Percentiles rank a stretch among this genome's conserved stretches.
phyloP scores from a whole-genome alignment of 192 early-diverging fungal species.

The Gamsiella multidivaricata region DNA sequence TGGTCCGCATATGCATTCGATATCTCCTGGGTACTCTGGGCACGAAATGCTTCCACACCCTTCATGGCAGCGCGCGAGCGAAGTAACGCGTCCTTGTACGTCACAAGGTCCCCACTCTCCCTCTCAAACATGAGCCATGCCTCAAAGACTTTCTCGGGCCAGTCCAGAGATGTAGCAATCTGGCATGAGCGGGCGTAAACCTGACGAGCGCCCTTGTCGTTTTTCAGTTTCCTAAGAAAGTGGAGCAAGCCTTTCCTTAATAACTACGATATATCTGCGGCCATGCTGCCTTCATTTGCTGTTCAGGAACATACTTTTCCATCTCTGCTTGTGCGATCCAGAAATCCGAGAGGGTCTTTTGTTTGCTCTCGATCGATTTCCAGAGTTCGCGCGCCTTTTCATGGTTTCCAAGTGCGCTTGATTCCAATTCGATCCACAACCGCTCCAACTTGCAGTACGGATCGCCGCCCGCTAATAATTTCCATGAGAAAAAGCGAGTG shows the following conservation, averaged over 20 bases:
- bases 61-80: conserved; percentile 33
- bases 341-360: conserved; percentile 18
- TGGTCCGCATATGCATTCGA: neutral
- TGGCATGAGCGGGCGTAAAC: conserved; percentile 19
- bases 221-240: conserved; percentile 13
- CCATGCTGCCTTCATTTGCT: no score
- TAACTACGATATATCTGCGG: no score
- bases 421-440: conserved; percentile 43
- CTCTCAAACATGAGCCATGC: conserved; percentile 46
- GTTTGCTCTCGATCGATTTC: conserved; percentile 20
- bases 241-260: neutral
- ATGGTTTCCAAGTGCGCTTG: neutral
- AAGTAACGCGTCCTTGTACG: conserved; percentile 28
- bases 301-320: conserved; percentile 30
- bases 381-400: conserved; percentile 29
- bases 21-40: neutral
- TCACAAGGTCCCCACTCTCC: neutral
- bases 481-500: neutral
- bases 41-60: conserved; percentile 14
- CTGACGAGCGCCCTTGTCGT: conserved; percentile 22
- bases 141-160: conserved; percentile 42
- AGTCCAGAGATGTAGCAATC: conserved; percentile 23
- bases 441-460: conserved; percentile 29
- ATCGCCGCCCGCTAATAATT: conserved; percentile 37
- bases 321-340: conserved; percentile 34